Evolutionary conservation across 768 basidiomycete species (phyloP).

Genomic region (Dictyophora rubrovolvata): DNA sequence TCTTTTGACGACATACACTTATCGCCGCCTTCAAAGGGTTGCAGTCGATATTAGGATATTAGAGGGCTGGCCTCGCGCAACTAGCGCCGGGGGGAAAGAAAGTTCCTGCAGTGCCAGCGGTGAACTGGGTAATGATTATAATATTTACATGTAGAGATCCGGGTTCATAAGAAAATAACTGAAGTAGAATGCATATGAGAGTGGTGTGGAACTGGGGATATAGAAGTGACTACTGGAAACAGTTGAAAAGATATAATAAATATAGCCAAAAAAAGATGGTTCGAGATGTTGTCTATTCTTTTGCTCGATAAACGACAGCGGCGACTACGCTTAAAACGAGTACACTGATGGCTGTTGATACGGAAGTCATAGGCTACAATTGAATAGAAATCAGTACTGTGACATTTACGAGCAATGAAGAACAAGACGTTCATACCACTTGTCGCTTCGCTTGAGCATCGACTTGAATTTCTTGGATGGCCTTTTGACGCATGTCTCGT

Average conservation of each 20-base stretch:
- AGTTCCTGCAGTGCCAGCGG: too few relatives aligned
- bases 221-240: not conserved
- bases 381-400: conserved; percentile 12
- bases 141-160: too few relatives aligned
- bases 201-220: not conserved
- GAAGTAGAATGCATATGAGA: too few relatives aligned
- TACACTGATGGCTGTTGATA: conserved; percentile 51
- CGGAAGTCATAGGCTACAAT: conserved; percentile 20
- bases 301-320: conserved; percentile 38
- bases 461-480: conserved; percentile 3
- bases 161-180: too few relatives aligned
- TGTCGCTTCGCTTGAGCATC: conserved; percentile 12
- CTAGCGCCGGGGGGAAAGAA: too few relatives aligned
- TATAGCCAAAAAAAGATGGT: not conserved
- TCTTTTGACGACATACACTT: too few relatives aligned
- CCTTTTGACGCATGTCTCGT: conserved; percentile 4
- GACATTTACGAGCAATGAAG: conserved; percentile 1
- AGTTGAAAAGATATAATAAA: not conserved
- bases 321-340: conserved; percentile 58
- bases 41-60: not conserved
- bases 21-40: not conserved
- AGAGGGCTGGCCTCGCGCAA: too few relatives aligned
- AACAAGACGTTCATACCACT: conserved; percentile 11
- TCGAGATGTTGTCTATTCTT: not conserved
- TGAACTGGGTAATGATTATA: too few relatives aligned